phyloP scores from a whole-genome alignment of 75 land plant genomes.

The Picea glauca region DNA sequence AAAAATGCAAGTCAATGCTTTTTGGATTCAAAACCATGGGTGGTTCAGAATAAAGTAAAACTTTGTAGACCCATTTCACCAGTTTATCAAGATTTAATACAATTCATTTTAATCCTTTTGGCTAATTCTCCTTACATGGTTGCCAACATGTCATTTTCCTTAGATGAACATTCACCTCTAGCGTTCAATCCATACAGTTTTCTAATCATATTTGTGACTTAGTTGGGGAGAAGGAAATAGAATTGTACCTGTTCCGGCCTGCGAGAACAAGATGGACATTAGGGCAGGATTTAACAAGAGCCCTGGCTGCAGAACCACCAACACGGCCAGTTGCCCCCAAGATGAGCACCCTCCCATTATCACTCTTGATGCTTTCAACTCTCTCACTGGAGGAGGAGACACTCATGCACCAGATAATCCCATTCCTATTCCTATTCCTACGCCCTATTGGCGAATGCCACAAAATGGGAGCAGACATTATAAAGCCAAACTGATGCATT shows the following conservation, averaged over 20 bases:
- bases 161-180: no score
- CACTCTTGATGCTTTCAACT: neutral
- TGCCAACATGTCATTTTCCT: no score
- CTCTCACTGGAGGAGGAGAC: neutral
- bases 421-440: neutral
- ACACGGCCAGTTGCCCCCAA: slow-evolving; percentile 90
- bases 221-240: neutral
- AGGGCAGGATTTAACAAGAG: slow-evolving; percentile 61
- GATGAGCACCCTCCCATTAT: slow-evolving; percentile 45
- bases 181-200: no score
- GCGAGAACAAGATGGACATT: slow-evolving; percentile 62
- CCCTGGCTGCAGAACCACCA: slow-evolving; percentile 80
- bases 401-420: neutral
- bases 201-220: neutral
- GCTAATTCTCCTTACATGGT: no score
- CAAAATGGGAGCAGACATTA: neutral
- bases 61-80: no score
- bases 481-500: neutral
- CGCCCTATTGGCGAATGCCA: neutral
- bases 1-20: no score
- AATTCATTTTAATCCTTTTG: no score
- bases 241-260: slow-evolving; percentile 70
- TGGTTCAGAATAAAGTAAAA: no score
- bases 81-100: no score
- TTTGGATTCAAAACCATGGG: no score